Evolutionary conservation across 441 rosid species (phyloP), one percentile per base, ranked within the genome.

Genomic region (Euphorbia corollata): DNA sequence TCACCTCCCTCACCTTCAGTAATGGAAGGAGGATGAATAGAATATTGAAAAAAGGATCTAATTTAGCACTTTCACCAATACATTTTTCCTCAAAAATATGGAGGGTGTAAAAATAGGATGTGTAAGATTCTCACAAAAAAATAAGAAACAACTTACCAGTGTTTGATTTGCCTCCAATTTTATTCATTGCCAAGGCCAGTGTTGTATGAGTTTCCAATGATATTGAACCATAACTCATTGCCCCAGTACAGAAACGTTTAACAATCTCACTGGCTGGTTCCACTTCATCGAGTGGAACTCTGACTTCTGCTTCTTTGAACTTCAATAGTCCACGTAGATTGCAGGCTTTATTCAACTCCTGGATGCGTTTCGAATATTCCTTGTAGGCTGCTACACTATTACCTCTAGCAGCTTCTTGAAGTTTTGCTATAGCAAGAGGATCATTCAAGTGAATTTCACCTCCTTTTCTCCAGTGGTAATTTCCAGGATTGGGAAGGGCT

Each of bases 221-320:
- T 68, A 96, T 96, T 7, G 99, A 96, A 69, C 99, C 99, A 78
- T 96, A 96, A 77, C 99, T 96, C 99, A 96, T 92, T 27, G 99
- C 99, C 11, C 99, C 99, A 1, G 99, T 96, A 77, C 97, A 91
- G 73, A 96, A 96, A 65, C 99, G 82, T 73, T 96, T 96, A 30
- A 96, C 98, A 78, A 96, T 96, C 78, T 96, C 98, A 74, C 99
- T 88, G 34, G 98, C 98, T 32, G 96, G 89, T 76, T 96, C 98
- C 53, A 96, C 98, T 79, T 92, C 89, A 68, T 87, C 97, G 69
- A 96, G 63, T 32, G 96, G 89, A 69, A 96, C 73, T 76, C 79
- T 85, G 7, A 75, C 83, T 51, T 78, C 87, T 30, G 81, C 70
- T 55, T 83, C 96, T 79, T 88, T 92, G 75, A 96, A 92, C 81